Conservation (phyloP, 257 asterid species). For the Gardenia jasminoides region DNA sequence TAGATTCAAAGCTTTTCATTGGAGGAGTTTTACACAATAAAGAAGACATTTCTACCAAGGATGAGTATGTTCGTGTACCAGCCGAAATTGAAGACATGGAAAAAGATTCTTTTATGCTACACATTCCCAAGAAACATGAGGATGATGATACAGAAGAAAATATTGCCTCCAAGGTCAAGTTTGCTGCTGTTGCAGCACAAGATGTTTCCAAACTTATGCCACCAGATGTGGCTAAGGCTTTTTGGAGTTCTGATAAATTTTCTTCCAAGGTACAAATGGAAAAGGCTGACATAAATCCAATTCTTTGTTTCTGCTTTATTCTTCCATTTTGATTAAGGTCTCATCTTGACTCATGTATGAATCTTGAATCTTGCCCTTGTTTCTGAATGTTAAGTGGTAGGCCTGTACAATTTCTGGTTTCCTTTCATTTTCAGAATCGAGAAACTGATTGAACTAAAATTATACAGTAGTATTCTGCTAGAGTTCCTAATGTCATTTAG, state of each 20-base stretch:
- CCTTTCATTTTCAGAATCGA: neutral
- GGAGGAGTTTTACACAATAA: conserved; percentile 88
- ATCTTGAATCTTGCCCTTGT: neutral
- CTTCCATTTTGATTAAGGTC: neutral
- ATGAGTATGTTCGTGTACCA: conserved; percentile 76
- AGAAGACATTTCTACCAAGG: conserved; percentile 67
- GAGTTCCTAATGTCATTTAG: neutral
- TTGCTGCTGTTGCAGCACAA: conserved; percentile 64
- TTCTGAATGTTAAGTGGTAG: neutral
- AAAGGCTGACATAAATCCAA: neutral
- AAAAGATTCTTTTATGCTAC: conserved; percentile 81
- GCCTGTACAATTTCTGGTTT: neutral
- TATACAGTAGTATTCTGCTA: neutral
- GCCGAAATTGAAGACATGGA: conserved; percentile 68
- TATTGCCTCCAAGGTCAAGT: conserved; percentile 43
- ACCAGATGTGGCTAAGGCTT: conserved; percentile 88
- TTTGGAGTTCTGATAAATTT: conserved; percentile 66
- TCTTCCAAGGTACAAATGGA: conserved; percentile 62
- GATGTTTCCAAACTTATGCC: conserved; percentile 89
- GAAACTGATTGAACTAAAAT: neutral
- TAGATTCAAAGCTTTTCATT: conserved; percentile 71
- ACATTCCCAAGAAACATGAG: conserved; percentile 56
- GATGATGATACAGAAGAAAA: conserved; percentile 55
- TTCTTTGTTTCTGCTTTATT: conserved; percentile 1
- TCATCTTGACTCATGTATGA: neutral